These are phyloP conservation scores for Macroventuria anomochaeta DNA, from an alignment of 2,329 filamentous ascomycete genomes.

Conservation along the genomic window DNA sequence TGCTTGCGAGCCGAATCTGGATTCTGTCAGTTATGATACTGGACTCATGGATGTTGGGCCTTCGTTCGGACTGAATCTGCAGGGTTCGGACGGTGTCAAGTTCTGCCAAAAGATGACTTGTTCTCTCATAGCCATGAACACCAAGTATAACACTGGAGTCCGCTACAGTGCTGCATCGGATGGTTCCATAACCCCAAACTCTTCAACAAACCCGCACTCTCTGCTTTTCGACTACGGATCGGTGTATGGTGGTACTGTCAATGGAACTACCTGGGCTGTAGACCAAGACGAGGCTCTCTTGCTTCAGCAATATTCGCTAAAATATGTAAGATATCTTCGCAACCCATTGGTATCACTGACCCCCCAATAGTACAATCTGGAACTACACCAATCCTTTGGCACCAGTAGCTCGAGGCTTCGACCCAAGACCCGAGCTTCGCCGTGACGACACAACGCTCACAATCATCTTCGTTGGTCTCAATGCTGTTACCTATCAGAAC, in stretches of 20 bases:
- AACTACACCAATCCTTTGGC: neutral
- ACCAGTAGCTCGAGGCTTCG: neutral
- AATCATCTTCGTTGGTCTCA: neutral
- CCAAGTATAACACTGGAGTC: neutral
- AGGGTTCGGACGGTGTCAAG: neutral
- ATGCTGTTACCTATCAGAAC: neutral
- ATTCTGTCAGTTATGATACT: constrained; percentile 11
- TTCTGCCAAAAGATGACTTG: constrained; percentile 12
- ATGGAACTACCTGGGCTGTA: neutral
- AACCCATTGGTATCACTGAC: too few species aligned
- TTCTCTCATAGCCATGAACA: neutral
- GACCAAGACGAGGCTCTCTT: neutral
- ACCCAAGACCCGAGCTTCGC: neutral
- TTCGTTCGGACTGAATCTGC: constrained; percentile 15
- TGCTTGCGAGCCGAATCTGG: constrained; percentile 11
- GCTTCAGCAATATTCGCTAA: too few species aligned
- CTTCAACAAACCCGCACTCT: neutral
- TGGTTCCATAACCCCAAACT: neutral
- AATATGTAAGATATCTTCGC: too few species aligned
- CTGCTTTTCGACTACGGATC: neutral
- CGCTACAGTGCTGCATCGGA: neutral
- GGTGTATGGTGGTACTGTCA: neutral
- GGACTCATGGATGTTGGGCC: constrained; percentile 15
- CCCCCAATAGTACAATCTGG: neutral
- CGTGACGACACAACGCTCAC: neutral